Evolutionary conservation across 192 early-diverging fungal genomes (phyloP).

Genomic region (Backusella tarrabulga): DNA sequence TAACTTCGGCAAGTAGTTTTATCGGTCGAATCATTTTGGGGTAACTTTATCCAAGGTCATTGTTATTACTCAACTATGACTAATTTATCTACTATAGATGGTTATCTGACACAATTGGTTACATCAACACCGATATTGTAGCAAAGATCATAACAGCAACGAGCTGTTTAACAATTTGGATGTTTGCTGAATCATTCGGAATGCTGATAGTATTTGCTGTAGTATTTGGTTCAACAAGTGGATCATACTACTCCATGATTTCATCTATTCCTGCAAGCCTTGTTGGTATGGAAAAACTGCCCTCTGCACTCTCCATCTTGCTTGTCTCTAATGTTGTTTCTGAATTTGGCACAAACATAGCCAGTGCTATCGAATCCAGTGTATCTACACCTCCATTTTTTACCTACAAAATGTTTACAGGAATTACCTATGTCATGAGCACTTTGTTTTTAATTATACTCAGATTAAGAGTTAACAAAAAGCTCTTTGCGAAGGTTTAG

Average conservation of each 20-base stretch:
- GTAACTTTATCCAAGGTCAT: background rate
- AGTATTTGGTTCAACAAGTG: conserved; percentile 30
- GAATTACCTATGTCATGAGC: background rate
- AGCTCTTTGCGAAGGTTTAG: conserved; percentile 12
- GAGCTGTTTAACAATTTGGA: conserved; percentile 26
- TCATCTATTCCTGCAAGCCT: conserved; percentile 23
- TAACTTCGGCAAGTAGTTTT: conserved; percentile 20
- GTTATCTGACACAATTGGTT: conserved; percentile 23
- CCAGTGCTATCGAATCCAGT: conserved; percentile 28
- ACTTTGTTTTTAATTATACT: conserved; percentile 2
- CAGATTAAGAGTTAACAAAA: conserved; percentile 11
- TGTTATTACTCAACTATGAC: background rate
- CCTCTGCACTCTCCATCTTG: conserved; percentile 19
- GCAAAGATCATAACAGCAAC: conserved; percentile 10
- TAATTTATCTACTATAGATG: background rate
- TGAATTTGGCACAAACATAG: conserved; percentile 30
- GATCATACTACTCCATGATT: conserved; percentile 28
- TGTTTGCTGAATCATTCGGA: conserved; percentile 22
- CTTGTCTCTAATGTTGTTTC: conserved; percentile 23
- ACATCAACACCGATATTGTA: conserved; percentile 26
- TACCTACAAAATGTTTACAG: conserved; percentile 42
- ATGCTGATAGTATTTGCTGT: conserved; percentile 27
- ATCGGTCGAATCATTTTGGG: conserved; percentile 28
- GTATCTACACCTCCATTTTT: conserved; percentile 25
- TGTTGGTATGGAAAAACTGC: conserved; percentile 19